Conservation (phyloP, 2,329 filamentous ascomycete species). For the Colletotrichum navitas region DNA sequence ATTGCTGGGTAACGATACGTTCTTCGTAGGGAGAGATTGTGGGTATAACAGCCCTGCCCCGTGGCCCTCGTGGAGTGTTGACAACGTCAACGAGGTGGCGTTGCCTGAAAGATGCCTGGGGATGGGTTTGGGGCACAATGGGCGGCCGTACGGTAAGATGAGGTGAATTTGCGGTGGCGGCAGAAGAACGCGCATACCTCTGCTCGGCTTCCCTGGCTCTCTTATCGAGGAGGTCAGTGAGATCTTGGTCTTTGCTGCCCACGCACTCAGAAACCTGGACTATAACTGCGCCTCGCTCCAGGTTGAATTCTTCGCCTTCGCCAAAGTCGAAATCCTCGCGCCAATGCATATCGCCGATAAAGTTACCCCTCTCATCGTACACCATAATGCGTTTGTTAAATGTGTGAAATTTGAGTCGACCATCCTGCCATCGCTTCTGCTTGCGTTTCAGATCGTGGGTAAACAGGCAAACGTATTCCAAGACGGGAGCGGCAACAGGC, state of each 20-base stretch:
- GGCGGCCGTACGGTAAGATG: conserved; percentile 44
- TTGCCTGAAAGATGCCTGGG: conserved; percentile 51
- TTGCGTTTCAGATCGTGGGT: conserved; percentile 88
- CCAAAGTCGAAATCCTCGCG: conserved; percentile 75
- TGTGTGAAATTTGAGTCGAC: conserved; percentile 85
- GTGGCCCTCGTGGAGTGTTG: conserved; percentile 66
- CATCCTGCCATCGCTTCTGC: conserved; percentile 95
- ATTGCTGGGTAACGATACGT: conserved; percentile 53
- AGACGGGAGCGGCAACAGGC: conserved; percentile 78
- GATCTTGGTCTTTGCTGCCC: conserved; percentile 81
- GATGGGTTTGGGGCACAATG: conserved; percentile 40
- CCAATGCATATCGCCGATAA: conserved; percentile 88
- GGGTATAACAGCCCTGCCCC: conserved; percentile 63
- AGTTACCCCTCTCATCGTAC: conserved; percentile 84
- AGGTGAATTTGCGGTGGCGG: conserved; percentile 44
- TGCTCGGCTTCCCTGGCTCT: conserved; percentile 69
- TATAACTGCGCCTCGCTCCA: conserved; percentile 81
- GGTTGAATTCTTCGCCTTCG: conserved; percentile 84
- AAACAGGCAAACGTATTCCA: conserved; percentile 88
- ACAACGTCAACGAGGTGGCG: conserved; percentile 65
- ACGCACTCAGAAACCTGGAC: conserved; percentile 84
- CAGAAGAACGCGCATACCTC: conserved; percentile 54
- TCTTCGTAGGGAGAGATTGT: conserved; percentile 75
- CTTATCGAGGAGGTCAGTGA: conserved; percentile 81
- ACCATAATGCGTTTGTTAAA: conserved; percentile 95